Conservation (phyloP, 208 protist genomes). For the Trypanosoma avium region DNA sequence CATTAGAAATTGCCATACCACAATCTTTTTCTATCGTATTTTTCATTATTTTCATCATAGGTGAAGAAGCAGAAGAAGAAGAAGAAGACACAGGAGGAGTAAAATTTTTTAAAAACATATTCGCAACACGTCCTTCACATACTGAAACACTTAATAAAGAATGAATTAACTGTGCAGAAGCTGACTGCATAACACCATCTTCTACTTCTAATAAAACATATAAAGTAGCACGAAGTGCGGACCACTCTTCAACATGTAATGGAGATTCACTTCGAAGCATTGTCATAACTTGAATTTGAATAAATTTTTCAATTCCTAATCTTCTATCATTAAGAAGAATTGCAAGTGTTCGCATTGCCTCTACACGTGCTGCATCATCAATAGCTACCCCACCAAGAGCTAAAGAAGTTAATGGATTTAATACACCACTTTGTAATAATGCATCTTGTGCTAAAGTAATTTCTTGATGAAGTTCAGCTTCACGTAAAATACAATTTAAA, state of each 20-base stretch:
- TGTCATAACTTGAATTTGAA: slow-evolving; percentile 28
- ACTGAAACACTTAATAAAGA: slow-evolving; percentile 33
- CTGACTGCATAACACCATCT: slow-evolving; percentile 51
- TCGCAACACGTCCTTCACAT: slow-evolving; percentile 19
- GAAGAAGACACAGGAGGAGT: slow-evolving; percentile 22
- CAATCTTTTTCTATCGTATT: slow-evolving; percentile 20
- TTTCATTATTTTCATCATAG: no score
- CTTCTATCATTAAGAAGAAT: slow-evolving; percentile 38
- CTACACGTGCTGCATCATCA: slow-evolving; percentile 76
- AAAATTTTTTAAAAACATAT: slow-evolving; percentile 23
- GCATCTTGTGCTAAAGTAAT: slow-evolving; percentile 22
- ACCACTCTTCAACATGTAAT: slow-evolving; percentile 25
- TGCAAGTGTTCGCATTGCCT: slow-evolving; percentile 61
- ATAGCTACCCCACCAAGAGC: slow-evolving; percentile 60
- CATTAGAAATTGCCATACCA: slow-evolving; percentile 22
- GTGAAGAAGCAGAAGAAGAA: no score
- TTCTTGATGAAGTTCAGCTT: slow-evolving; percentile 30
- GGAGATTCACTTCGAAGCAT: slow-evolving; percentile 2
- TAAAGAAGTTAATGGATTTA: slow-evolving; percentile 47
- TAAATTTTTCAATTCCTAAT: slow-evolving; percentile 51
- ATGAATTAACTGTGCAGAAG: slow-evolving; percentile 45
- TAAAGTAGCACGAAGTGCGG: slow-evolving; percentile 46
- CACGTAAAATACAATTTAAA: slow-evolving; percentile 52
- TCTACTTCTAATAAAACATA: slow-evolving; percentile 54
- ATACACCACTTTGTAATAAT: slow-evolving; percentile 56